These are phyloP conservation scores for Fusarium brevicatenulatum DNA, from an alignment of 2,329 filamentous ascomycete species.

Conservation along the genomic window DNA sequence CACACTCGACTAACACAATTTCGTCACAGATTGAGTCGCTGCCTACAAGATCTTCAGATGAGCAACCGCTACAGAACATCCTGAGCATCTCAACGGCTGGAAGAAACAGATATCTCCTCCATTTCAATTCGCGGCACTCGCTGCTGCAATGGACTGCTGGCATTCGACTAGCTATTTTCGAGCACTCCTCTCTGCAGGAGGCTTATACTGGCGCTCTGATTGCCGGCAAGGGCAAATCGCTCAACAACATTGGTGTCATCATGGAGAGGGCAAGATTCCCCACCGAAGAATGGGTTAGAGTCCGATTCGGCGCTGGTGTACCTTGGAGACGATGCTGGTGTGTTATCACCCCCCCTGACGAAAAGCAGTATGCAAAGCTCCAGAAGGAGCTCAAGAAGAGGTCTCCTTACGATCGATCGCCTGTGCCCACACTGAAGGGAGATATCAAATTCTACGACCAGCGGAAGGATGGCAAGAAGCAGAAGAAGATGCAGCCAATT, in stretches of 20 bases:
- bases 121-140: slow-evolving; percentile 95
- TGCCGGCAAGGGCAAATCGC: slow-evolving; percentile 86
- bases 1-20: slow-evolving; percentile 30
- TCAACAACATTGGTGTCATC: slow-evolving; percentile 92
- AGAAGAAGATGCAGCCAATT: slow-evolving; percentile 89
- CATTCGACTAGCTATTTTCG: slow-evolving; percentile 93
- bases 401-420: slow-evolving; percentile 81
- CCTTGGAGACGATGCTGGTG: slow-evolving; percentile 98
- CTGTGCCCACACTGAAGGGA: slow-evolving; percentile 76
- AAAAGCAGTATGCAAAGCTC: slow-evolving; percentile 87
- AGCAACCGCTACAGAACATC: slow-evolving; percentile 90
- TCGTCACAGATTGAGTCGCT: slow-evolving; percentile 80
- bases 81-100: slow-evolving; percentile 95
- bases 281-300: slow-evolving; percentile 92
- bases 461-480: slow-evolving; percentile 78
- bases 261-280: slow-evolving; percentile 82
- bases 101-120: slow-evolving; percentile 92
- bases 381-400: slow-evolving; percentile 86
- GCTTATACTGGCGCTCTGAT: slow-evolving; percentile 96
- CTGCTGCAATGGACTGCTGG: slow-evolving; percentile 95
- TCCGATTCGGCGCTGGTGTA: slow-evolving; percentile 93
- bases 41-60: slow-evolving; percentile 79
- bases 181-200: slow-evolving; percentile 92
- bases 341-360: slow-evolving; percentile 89
- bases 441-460: slow-evolving; percentile 96